Base-by-base conservation (phyloP, 768 basidiomycete species). In the Boletus tomentosulus region DNA sequence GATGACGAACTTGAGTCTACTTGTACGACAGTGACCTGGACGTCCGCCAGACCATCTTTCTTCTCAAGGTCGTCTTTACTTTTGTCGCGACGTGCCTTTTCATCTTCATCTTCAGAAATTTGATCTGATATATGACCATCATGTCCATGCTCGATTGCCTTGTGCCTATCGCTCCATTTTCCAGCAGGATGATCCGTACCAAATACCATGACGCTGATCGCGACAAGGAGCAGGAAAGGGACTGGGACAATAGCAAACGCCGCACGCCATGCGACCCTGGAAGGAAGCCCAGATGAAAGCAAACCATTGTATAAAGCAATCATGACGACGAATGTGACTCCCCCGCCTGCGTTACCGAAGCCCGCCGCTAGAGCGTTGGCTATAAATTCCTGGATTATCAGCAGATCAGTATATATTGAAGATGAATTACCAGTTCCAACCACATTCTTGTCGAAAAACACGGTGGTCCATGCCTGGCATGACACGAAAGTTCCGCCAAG, bases 401-500 rank as follows among this genome's bases (percentile, higher is more conserved):
- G 34, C 16, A n/a, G 37, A 48, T 12, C 19, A 6, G 35, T 37
- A 46, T 27, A 27, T 33, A n/a, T 11, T 19, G 37, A 24, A 35
- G 30, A 39, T 13, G 2, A 44, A 15, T 57, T 33, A 69, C 67
- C 68, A 1, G 66, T 66, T 4, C 77, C 77, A 16, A 78, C 77
- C 33, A 73, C 62, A 44, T 66, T 65, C 43, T 77, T 82, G 63
- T 83, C 81, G 63, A 80, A 85, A 66, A 85, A 84, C 3, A 68
- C 69, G 0, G 84, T 81, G 10, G 82, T 82, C 80, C 84, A 83
- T 3, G 78, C 77, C 50, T 83, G 78, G 55, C 81, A 83, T 4
- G 83, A 76, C 1, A 85, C 81, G 54, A 86, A 85, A 1, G 81
- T 80, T 0, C 70, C 83, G 7, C 84, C 84, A 3, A 83, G 71